Evolutionary conservation across 805 yeast genomes (phyloP).

Genomic region (Candida alai): DNA sequence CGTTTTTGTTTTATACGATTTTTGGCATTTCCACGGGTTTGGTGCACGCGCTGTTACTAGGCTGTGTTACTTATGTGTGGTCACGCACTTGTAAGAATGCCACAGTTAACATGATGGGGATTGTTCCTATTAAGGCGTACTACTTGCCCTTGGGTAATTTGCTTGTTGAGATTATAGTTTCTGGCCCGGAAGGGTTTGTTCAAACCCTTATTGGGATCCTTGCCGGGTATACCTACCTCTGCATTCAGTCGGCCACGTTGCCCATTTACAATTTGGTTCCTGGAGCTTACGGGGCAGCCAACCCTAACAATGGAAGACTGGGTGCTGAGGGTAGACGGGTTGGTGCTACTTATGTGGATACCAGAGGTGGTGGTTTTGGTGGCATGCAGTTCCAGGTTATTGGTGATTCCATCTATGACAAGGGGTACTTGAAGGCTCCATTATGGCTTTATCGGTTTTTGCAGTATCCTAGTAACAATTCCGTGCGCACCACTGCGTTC

Average conservation of each 20-base stretch:
- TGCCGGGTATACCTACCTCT: conserved; percentile 58
- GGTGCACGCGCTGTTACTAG: conserved; percentile 39
- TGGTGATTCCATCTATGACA: conserved; percentile 43
- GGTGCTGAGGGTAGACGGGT: conserved; percentile 23
- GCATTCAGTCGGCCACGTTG: conserved; percentile 54
- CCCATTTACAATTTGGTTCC: conserved; percentile 39
- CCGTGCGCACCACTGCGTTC: conserved; percentile 28
- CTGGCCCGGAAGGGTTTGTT: conserved; percentile 38
- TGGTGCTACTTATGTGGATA: conserved; percentile 16
- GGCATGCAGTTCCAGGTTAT: conserved; percentile 15
- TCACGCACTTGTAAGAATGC: conserved; percentile 52
- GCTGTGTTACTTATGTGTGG: conserved; percentile 62
- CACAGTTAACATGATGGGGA: conserved; percentile 48
- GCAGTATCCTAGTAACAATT: conserved; percentile 24
- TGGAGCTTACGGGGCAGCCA: conserved; percentile 20
- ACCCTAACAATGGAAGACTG: conserved; percentile 2
- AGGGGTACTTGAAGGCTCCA: conserved; percentile 58
- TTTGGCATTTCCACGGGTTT: conserved; percentile 16
- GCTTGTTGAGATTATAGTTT: conserved; percentile 32
- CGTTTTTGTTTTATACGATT: conserved; percentile 25
- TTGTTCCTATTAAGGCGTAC: conserved; percentile 53
- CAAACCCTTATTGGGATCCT: conserved; percentile 47
- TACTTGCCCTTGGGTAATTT: conserved; percentile 45
- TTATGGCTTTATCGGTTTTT: conserved; percentile 30
- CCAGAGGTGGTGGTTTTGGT: conserved; percentile 1